These are phyloP conservation scores for Ogataea hybrid DNA, from an alignment of 1,139 yeast genomes.

Conservation along the genomic window DNA sequence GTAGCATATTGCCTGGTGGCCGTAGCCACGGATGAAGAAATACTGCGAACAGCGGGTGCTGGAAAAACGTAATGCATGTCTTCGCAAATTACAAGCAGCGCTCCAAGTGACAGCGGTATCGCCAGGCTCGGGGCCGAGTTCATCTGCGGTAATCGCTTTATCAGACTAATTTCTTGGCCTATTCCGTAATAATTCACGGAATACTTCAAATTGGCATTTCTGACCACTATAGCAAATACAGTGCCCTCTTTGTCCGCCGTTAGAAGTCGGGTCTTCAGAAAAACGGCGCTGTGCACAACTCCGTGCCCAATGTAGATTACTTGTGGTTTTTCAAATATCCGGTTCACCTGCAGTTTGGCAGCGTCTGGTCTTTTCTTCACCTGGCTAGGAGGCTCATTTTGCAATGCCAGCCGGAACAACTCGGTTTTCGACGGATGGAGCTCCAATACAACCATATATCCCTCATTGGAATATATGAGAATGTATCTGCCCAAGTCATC, in stretches of 20 bases:
- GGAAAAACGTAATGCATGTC: constrained; percentile 17
- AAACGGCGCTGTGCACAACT: constrained; percentile 13
- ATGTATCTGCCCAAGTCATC: constrained; percentile 18
- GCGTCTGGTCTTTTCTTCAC: constrained; percentile 20
- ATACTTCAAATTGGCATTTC: constrained; percentile 18
- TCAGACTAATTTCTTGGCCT: constrained; percentile 3
- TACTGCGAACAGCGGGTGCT: constrained; percentile 9
- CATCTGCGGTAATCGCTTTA: constrained; percentile 14
- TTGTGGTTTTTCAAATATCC: constrained; percentile 17
- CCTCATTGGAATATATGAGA: constrained; percentile 16
- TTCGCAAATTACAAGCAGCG: constrained; percentile 17
- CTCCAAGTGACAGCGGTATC: constrained; percentile 13
- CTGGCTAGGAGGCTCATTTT: constrained; percentile 27
- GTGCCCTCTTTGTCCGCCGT: constrained; percentile 11
- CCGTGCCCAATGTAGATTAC: constrained; percentile 15
- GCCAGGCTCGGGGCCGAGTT: constrained; percentile 13
- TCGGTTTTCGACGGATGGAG: constrained; percentile 17
- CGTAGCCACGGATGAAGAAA: constrained; percentile 1
- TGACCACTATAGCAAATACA: constrained; percentile 12
- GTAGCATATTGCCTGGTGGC: constrained; percentile 6
- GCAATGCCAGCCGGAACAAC: constrained; percentile 14
- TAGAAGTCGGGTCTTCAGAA: constrained; percentile 7
- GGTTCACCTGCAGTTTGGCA: constrained; percentile 7
- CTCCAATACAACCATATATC: constrained; percentile 18
- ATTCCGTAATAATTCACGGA: constrained; percentile 15